Conservation (phyloP, 2,329 filamentous ascomycete species). For the Tricladium varicosporioides region DNA sequence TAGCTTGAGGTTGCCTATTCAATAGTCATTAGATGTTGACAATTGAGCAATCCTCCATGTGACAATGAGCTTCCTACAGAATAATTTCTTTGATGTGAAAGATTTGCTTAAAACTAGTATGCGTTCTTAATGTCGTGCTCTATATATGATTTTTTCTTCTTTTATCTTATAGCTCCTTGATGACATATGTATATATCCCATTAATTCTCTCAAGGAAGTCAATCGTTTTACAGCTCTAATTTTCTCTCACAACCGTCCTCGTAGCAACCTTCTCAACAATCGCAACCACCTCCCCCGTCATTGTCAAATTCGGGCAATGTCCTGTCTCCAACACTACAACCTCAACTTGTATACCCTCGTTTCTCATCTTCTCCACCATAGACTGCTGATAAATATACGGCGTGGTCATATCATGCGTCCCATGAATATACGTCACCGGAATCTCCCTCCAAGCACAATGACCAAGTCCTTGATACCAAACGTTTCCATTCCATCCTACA, state of each 20-base stretch:
- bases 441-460: conserved; percentile 15
- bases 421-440: conserved; percentile 9
- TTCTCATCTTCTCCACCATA: conserved; percentile 8
- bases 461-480: conserved; percentile 7
- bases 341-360: conserved; percentile 3
- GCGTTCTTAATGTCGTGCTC: too few species aligned
- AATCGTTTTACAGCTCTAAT: not conserved
- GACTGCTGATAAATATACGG: conserved; percentile 13
- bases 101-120: too few species aligned
- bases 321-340: conserved; percentile 10
- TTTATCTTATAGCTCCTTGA: too few species aligned
- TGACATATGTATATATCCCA: too few species aligned
- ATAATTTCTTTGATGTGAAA: too few species aligned
- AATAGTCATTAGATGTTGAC: too few species aligned
- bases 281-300: conserved; percentile 10
- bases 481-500: conserved; percentile 12
- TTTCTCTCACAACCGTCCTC: not conserved
- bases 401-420: conserved; percentile 11
- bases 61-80: too few species aligned
- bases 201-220: too few species aligned
- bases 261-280: conserved; percentile 1
- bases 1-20: too few species aligned
- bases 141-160: too few species aligned
- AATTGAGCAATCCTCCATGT: too few species aligned
- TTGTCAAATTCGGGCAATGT: conserved; percentile 14